Conservation (phyloP, 176 grass and related monocot species). For the bread wheat (Triticum aestivum) region IWGSC_CS_RefSeq_v2.1 NC_057813.1:386448069-386448568, state of each 20-base stretch:
- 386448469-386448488: constrained; percentile 60
- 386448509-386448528: constrained; percentile 4
- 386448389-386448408: constrained; percentile 28
- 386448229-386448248: background rate
- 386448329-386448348: background rate
- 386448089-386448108: constrained; percentile 63
- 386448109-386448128: constrained; percentile 68
- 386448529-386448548: constrained; percentile 12
- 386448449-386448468: constrained; percentile 63
- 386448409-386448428: constrained; percentile 44
- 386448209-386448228: background rate
- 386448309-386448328: background rate
- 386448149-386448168: constrained; percentile 33
- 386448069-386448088: constrained; percentile 39
- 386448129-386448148: constrained; percentile 63
- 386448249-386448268: constrained; percentile 2
- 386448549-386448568: background rate
- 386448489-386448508: constrained; percentile 55
- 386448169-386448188: constrained; percentile 40
- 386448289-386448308: background rate
- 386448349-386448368: constrained; percentile 50
- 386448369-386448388: constrained; percentile 14
- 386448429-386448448: constrained; percentile 44
- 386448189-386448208: constrained; percentile 53
- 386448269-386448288: background rate